Evolutionary conservation across 1,139 yeast genomes (phyloP).

Genomic region (Blastobotrys aristatus): DNA sequence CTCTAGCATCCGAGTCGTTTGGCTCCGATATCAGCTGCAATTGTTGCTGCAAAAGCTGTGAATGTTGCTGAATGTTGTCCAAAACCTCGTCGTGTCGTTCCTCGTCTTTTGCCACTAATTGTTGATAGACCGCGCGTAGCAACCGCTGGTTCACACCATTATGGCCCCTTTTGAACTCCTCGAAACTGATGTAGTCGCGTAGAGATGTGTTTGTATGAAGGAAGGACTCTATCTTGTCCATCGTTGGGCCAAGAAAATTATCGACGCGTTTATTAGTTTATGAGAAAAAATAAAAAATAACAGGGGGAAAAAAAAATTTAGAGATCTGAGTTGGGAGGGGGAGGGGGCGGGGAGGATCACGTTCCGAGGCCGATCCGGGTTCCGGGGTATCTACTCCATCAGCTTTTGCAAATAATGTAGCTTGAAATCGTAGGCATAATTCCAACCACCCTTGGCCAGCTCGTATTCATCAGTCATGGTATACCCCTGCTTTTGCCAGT

Average conservation of each 20-base stretch:
- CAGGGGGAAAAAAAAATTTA: not conserved
- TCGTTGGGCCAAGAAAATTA: not conserved
- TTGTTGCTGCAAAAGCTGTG: conserved; percentile 10
- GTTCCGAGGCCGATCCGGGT: no score
- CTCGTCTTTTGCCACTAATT: conserved; percentile 16
- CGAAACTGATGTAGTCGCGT: conserved; percentile 17
- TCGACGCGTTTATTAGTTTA: not conserved
- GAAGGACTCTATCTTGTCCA: conserved; percentile 17
- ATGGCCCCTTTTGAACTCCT: conserved; percentile 18
- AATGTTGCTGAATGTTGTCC: conserved; percentile 11
- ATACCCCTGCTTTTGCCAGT: conserved; percentile 7
- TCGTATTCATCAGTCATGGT: not conserved
- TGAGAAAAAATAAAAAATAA: no score
- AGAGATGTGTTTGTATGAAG: conserved; percentile 23
- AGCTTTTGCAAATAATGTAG: not conserved
- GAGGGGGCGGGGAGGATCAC: no score
- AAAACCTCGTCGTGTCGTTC: conserved; percentile 15
- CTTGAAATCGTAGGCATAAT: not conserved
- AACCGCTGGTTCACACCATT: conserved; percentile 11
- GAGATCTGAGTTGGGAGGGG: not conserved
- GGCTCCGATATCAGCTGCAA: not conserved
- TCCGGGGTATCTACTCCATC: no score
- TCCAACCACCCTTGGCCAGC: conserved; percentile 6
- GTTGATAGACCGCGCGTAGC: conserved; percentile 16
- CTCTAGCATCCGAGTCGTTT: conserved; percentile 2